A percentile compares a stretch with the other conserved stretches of the same genome.
Evolutionary conservation across 2,329 filamentous ascomycete species (phyloP).

Genomic region (Didymella exigua): DNA sequence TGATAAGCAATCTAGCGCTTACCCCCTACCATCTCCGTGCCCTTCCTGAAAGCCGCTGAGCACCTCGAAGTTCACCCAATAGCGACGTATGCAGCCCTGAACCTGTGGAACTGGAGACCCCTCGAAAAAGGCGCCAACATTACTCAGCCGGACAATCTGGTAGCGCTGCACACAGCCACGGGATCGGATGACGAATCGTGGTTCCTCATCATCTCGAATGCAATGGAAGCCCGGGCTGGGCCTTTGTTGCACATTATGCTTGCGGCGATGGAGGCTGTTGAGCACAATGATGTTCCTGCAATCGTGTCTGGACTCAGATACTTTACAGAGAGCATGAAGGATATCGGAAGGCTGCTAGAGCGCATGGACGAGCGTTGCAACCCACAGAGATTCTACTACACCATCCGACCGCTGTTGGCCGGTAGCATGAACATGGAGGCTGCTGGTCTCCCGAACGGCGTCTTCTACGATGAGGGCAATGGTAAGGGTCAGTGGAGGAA

Average conservation of each 20-base stretch:
- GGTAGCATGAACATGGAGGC: conserved; percentile 61
- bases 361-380: conserved; percentile 59
- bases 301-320: conserved; percentile 50
- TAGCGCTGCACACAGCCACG: conserved; percentile 38
- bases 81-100: conserved; percentile 44
- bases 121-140: conserved; percentile 27
- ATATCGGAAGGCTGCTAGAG: conserved; percentile 50
- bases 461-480: conserved; percentile 59
- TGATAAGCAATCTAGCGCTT: conserved; percentile 30
- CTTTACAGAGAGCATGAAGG: conserved; percentile 51
- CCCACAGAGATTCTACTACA: conserved; percentile 58
- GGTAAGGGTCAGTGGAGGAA: conserved; percentile 57
- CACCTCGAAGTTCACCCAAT: conserved; percentile 43
- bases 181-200: conserved; percentile 45
- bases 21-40: conserved; percentile 39
- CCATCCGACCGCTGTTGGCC: conserved; percentile 58
- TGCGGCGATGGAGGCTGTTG: conserved; percentile 54
- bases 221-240: conserved; percentile 59
- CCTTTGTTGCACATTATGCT: conserved; percentile 54
- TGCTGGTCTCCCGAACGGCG: conserved; percentile 57
- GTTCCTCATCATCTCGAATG: conserved; percentile 60
- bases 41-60: conserved; percentile 36
- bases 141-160: conserved; percentile 38
- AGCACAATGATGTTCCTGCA: conserved; percentile 43
- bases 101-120: conserved; percentile 45